phyloP scores from a whole-genome alignment of 176 grass and related monocot genomes.

The Elaeis guineensis region DNA sequence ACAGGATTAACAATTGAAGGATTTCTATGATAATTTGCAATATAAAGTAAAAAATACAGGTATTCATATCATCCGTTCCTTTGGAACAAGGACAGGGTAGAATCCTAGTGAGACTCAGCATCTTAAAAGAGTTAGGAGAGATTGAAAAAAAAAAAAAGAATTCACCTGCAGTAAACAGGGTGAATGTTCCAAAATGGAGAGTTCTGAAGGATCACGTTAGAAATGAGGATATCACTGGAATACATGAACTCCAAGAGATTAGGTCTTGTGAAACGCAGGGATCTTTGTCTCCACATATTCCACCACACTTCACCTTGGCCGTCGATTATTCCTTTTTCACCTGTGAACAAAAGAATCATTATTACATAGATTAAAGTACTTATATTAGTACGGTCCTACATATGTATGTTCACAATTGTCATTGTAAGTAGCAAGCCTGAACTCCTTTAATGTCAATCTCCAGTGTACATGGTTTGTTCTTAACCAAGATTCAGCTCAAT shows the following conservation, averaged over 20 bases:
- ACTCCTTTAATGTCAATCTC: too few species aligned
- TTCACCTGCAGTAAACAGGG: conserved; percentile 68
- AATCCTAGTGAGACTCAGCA: neutral
- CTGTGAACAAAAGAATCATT: conserved; percentile 5
- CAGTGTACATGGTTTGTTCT: too few species aligned
- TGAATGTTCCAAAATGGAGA: conserved; percentile 97
- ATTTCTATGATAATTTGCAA: too few species aligned
- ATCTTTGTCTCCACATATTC: conserved; percentile 75
- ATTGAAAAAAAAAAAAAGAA: conserved; percentile 1
- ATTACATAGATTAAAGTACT: too few species aligned
- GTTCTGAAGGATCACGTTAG: conserved; percentile 68
- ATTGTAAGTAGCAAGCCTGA: too few species aligned
- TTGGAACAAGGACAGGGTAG: too few species aligned
- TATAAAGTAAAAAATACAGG: too few species aligned
- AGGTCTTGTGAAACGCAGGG: conserved; percentile 59
- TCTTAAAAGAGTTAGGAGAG: neutral
- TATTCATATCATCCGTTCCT: too few species aligned
- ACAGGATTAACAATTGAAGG: too few species aligned
- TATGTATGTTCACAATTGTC: too few species aligned
- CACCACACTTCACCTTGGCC: conserved; percentile 91
- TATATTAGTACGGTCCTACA: too few species aligned
- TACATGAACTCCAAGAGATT: conserved; percentile 79
- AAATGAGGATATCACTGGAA: conserved; percentile 66
- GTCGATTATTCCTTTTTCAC: conserved; percentile 68
- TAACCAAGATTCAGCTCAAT: too few species aligned